phyloP scores from a whole-genome alignment of 257 asterid genomes.

The Capsicum chinense region DNA sequence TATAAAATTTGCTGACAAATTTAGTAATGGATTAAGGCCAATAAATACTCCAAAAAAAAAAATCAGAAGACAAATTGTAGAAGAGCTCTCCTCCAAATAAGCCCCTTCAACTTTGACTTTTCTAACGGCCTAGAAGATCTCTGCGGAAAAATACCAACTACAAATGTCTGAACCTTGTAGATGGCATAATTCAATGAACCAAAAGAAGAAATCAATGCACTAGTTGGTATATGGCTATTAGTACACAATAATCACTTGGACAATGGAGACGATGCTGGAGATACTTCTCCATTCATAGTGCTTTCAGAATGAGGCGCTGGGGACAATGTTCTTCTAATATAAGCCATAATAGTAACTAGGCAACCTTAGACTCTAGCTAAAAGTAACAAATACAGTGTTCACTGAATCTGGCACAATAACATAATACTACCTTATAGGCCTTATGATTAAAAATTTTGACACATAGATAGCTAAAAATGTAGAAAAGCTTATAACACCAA shows the following conservation, averaged over 20 bases:
- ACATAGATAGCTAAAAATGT: background rate
- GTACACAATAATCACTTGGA: conserved; percentile 62
- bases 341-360: conserved; percentile 55
- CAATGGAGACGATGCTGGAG: conserved; percentile 61
- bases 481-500: conserved; percentile 6
- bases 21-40: conserved; percentile 61
- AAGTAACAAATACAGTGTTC: background rate
- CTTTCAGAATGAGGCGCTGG: conserved; percentile 62
- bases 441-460: background rate
- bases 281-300: conserved; percentile 58
- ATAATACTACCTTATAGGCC: background rate
- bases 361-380: background rate
- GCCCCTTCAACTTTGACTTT: conserved; percentile 60
- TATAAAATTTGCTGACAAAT: conserved; percentile 41
- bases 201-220: conserved; percentile 42
- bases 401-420: background rate
- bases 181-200: conserved; percentile 58
- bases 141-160: conserved; percentile 54
- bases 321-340: conserved; percentile 69
- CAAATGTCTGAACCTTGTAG: conserved; percentile 48
- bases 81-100: conserved; percentile 62
- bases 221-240: conserved; percentile 47
- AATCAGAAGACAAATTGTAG: conserved; percentile 64
- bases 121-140: conserved; percentile 59
- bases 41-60: conserved; percentile 55